Base-by-base conservation (phyloP, 2,329 filamentous ascomycete species). In the Xylariaceae sp. region DNA sequence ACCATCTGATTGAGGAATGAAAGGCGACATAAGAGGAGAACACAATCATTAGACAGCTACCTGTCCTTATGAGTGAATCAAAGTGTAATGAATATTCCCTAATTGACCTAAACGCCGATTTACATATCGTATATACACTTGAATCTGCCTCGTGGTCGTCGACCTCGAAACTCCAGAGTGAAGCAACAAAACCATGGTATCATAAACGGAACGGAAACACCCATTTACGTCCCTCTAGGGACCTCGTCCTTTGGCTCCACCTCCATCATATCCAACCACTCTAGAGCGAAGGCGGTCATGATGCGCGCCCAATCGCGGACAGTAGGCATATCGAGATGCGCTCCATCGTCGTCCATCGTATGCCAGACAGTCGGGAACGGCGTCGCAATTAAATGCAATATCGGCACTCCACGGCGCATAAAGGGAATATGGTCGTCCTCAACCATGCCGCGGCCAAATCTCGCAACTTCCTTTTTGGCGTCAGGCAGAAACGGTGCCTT, bases 381-480 rank as follows among this genome's bases (percentile, higher is more conserved):
- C n/a, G 78, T 79, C 0, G 90, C 87, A 51, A 94, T 92, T 4
- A 94, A 72, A 73, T 94, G 91, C 45, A 95, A 71, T 19, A 93
- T 79, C 44, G 91, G 86, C 0, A 94, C 90, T 0, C 91, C 91
- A 36, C 88, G 81, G 3, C 76, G 77, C 76, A 94, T 84, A 67
- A 95, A 95, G 0, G 91, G 91, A 3, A 92, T 66, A 70, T 95
- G 90, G 65, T 95, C 91, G 68, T 94, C 91, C 58, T 84, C 78
- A 4, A 91, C 82, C 16, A 66, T 64, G 68, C 63, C 62, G 60
- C 57, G 44, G 62, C 74, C 31, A 71, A 76, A 73, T 75, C 68
- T 56, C 8, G 47, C 48, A 0, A 67, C 60, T n/a, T 63, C 73
- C 69, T 82, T 87, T 9, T 76, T 75, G 9, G 72, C 70, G 33